phyloP scores from a whole-genome alignment of 2,329 filamentous ascomycete species.

The Rugonectria rugulosa region DNA sequence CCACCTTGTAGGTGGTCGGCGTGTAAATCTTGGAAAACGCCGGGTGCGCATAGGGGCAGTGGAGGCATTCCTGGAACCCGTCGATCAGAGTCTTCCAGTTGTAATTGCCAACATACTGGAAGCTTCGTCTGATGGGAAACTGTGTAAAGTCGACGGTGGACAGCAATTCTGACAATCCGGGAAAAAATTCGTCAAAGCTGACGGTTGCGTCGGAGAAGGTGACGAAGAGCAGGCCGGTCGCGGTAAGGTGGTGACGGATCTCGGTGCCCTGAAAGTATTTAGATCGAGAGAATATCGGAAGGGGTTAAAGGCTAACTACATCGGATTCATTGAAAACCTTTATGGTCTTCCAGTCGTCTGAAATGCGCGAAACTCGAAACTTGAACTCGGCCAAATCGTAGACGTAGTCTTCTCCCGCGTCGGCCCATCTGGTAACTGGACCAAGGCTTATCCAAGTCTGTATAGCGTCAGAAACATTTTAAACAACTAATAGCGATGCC shows the following conservation, averaged over 20 bases:
- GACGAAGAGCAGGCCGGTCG: conserved; percentile 60
- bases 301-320: not conserved
- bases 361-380: conserved; percentile 15
- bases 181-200: conserved; percentile 62
- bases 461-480: not conserved
- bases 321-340: not conserved
- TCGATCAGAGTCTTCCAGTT: conserved; percentile 46
- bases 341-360: conserved; percentile 14
- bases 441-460: conserved; percentile 28
- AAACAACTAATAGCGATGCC: not conserved
- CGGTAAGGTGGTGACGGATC: conserved; percentile 47
- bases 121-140: conserved; percentile 58
- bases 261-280: conserved; percentile 15
- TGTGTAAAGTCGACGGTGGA: conserved; percentile 61
- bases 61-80: conserved; percentile 56
- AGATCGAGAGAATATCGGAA: not conserved
- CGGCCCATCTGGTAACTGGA: conserved; percentile 18
- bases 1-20: conserved; percentile 61
- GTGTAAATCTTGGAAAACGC: conserved; percentile 63
- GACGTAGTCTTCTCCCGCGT: conserved; percentile 16
- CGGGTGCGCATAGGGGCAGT: conserved; percentile 66
- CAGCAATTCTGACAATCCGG: conserved; percentile 57
- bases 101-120: conserved; percentile 63
- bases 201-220: conserved; percentile 54
- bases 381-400: conserved; percentile 24